Base-by-base conservation (phyloP, 192 early-diverging fungal species). In the Entophlyctis luteolus region DNA sequence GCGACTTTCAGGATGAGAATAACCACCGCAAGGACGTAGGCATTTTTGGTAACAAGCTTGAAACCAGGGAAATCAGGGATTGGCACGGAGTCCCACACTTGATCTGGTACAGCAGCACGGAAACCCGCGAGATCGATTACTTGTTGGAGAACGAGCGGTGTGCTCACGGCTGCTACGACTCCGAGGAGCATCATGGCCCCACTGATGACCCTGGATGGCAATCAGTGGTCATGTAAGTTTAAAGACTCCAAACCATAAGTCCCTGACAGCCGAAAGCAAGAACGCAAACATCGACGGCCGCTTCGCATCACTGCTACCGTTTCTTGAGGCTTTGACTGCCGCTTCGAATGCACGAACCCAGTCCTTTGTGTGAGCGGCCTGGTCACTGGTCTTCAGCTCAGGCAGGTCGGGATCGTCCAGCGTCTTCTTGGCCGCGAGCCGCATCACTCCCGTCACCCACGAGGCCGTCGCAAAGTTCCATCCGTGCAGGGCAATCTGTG, bases 121-220 rank as follows among this genome's bases (percentile, higher is more conserved):
- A 22, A 23, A 2, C 3, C 39, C 1, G 45, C 55, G 25, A 58
- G 45, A 27, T 59, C 47, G 39, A 69, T 69, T 8, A 69, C 42
- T 28, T 56, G 54, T 23, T 69, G 67, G 6, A 69, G 56, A 1
- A 69, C 45, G 16, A 69, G 36, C 16, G 67, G 55, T 16, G 32
- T 45, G 14, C 55, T 38, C 12, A 46, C 12, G 6, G 20, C n/a
- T 28, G 35, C 1, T 8, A 56, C 67, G 16, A 59, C 55, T n/a
- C 23, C 31, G 20, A 69, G 25, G 23, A 58, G 39, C 20, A 45
- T 36, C 8, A 57, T 25, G 12, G 59, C 10, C 1, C 67, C 67
- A 27, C 52, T 45, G 6, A 31, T 8, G 5, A 67, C 6, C 65
- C 54, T 52, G 62, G 12, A 23, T 16, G 8, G 8, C 22, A 47